Conservation (phyloP, 331 rosid genomes). For the Stylosanthes scabra region DNA sequence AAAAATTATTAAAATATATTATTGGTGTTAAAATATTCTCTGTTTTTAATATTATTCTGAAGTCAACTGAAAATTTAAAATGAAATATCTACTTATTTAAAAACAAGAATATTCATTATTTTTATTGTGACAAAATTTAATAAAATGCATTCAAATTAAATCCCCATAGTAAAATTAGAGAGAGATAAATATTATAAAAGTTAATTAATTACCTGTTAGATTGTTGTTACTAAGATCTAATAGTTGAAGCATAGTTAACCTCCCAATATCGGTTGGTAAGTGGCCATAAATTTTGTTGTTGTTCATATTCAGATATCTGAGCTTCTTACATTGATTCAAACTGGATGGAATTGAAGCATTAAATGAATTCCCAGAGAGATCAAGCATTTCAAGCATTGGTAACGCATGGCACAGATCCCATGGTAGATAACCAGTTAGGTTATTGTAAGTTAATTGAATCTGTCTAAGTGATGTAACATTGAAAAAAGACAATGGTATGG, state of each 20-base stretch:
- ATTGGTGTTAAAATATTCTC: no score
- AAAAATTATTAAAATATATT: no score
- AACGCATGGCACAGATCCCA: conserved; percentile 8
- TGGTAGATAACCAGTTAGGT: conserved; percentile 31
- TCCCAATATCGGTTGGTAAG: conserved; percentile 23
- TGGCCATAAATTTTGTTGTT: conserved; percentile 5
- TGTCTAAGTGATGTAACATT: conserved; percentile 6
- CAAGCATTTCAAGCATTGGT: background rate
- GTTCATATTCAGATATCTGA: conserved; percentile 6
- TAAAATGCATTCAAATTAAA: no score
- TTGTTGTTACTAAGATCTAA: conserved; percentile 31
- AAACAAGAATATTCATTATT: no score
- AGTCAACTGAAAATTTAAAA: no score
- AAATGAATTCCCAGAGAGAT: conserved; percentile 10
- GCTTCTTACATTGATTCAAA: conserved; percentile 29
- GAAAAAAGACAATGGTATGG: conserved; percentile 12
- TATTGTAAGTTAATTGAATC: conserved; percentile 27
- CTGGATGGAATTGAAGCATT: conserved; percentile 23
- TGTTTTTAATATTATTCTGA: no score
- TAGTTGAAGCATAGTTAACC: conserved; percentile 20
- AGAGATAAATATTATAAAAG: no score
- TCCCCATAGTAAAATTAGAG: no score
- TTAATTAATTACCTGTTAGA: conserved; percentile 4
- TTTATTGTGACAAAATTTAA: no score
- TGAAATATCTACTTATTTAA: no score